Evolutionary conservation across 768 basidiomycete species (phyloP).

Genomic region (Termitomyces bulborhizus): DNA sequence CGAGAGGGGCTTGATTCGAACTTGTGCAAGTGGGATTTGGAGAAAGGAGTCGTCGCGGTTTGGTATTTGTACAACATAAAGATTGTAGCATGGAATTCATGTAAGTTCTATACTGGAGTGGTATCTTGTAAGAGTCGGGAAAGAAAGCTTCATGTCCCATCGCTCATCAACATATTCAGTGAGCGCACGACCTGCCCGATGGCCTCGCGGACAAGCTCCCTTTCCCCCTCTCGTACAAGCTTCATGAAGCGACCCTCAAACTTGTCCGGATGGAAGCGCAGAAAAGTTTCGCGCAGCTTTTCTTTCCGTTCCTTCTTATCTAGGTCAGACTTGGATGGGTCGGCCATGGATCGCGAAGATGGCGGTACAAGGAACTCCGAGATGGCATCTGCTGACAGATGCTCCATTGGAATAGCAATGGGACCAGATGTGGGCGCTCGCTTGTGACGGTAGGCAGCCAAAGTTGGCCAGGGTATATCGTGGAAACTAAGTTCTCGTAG

Average conservation of each 20-base stretch:
- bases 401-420: slow-evolving; percentile 29
- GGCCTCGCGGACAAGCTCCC: slow-evolving; percentile 46
- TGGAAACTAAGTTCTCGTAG: slow-evolving; percentile 32
- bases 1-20: background rate
- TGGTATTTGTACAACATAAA: too few species aligned
- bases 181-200: slow-evolving; percentile 59
- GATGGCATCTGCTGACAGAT: slow-evolving; percentile 51
- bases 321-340: slow-evolving; percentile 12
- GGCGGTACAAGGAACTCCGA: slow-evolving; percentile 48
- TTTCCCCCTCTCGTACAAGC: slow-evolving; percentile 40
- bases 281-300: slow-evolving; percentile 56
- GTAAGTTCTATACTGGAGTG: background rate
- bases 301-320: slow-evolving; percentile 50
- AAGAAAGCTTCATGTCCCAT: slow-evolving; percentile 9
- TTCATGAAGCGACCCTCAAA: slow-evolving; percentile 70
- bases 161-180: slow-evolving; percentile 50
- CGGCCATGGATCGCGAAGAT: slow-evolving; percentile 6
- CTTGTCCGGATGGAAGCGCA: slow-evolving; percentile 80
- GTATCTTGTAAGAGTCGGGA: background rate
- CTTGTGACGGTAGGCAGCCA: slow-evolving; percentile 25
- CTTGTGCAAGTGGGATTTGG: background rate
- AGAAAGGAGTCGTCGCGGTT: background rate
- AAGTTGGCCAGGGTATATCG: slow-evolving; percentile 75
- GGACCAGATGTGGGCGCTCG: slow-evolving; percentile 7
- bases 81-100: background rate